These are phyloP conservation scores for barrel medic (Medicago truncatula) DNA, from an alignment of 306 rosid genomes.

Conservation along the genomic window MtrunA17r5.0-ANR NC_053042.1:26830001-26830500, in stretches of 20 bases:
- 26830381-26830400: constrained; percentile 1
- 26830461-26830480: background rate
- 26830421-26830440: background rate
- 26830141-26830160: background rate
- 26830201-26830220: background rate
- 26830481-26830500: background rate
- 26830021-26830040: background rate
- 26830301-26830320: background rate
- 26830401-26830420: background rate
- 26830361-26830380: background rate
- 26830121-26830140: background rate
- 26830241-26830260: background rate
- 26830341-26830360: background rate
- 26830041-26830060: background rate
- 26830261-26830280: background rate
- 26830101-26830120: background rate
- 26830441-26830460: background rate
- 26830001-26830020: background rate
- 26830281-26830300: background rate
- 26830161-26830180: background rate
- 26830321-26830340: background rate
- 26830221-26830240: background rate
- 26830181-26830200: background rate
- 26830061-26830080: background rate
- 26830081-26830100: background rate